Evolutionary conservation across 306 rosid genomes (phyloP).

Genomic region (Casuarina equisetifolia): DNA sequence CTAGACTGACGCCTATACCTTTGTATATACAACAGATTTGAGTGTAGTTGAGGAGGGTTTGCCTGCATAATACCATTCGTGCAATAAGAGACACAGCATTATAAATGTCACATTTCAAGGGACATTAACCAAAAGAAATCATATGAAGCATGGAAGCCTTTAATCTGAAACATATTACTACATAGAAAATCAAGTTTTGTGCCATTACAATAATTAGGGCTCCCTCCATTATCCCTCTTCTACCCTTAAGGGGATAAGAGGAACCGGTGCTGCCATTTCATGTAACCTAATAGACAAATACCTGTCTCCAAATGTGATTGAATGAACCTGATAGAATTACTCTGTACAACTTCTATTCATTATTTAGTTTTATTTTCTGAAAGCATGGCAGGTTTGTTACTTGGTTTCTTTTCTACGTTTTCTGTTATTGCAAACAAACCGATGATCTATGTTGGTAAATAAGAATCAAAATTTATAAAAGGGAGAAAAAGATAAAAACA

Average conservation of each 20-base stretch:
- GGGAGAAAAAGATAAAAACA: too few species aligned
- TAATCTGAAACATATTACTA: neutral
- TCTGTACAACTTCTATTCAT: neutral
- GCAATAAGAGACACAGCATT: constrained; percentile 16
- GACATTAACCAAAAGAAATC: constrained; percentile 3
- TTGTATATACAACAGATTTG: constrained; percentile 87
- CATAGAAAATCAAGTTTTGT: neutral
- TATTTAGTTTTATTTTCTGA: neutral
- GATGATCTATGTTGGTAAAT: neutral
- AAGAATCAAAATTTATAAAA: too few species aligned
- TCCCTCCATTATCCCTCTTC: neutral
- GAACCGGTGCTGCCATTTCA: neutral
- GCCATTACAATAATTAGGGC: neutral
- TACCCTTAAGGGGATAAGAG: neutral
- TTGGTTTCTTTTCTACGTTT: too few species aligned
- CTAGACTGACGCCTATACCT: constrained; percentile 84
- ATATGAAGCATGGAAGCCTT: neutral
- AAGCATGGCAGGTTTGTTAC: neutral
- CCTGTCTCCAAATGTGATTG: neutral
- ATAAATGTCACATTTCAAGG: constrained; percentile 9
- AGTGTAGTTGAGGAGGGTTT: constrained; percentile 94
- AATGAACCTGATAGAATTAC: neutral
- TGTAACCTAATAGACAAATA: neutral
- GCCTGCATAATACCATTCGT: constrained; percentile 61
- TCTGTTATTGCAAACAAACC: neutral